Percentiles rank a stretch among this genome's conserved stretches.
These are phyloP conservation scores for Penicillium fimorum DNA, from an alignment of 495 filamentous ascomycete genomes.

Conservation along the genomic window DNA sequence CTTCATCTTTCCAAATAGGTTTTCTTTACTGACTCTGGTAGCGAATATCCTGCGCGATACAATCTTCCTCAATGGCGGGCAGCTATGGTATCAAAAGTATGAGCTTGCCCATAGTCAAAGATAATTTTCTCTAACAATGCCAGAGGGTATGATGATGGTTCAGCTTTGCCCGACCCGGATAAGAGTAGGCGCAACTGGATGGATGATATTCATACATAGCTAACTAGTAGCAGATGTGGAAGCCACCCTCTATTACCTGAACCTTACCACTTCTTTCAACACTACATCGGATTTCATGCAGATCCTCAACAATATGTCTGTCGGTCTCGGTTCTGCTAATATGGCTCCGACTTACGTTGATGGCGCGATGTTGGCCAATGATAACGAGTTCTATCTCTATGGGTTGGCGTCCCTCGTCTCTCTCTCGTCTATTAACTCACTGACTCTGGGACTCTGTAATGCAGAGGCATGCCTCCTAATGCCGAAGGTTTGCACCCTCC, in stretches of 20 bases:
- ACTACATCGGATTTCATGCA: constrained; percentile 24
- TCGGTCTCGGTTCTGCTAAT: constrained; percentile 44
- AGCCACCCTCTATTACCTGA: constrained; percentile 39
- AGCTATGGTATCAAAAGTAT: constrained; percentile 46
- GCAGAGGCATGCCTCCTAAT: constrained; percentile 11
- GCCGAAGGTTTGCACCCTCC: constrained; percentile 2
- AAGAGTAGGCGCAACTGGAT: neutral
- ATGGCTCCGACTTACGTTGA: constrained; percentile 59
- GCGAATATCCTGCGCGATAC: constrained; percentile 63
- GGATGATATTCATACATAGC: constrained; percentile 25
- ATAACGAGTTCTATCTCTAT: constrained; percentile 54
- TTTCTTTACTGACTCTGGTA: constrained; percentile 20
- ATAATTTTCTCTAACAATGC: neutral
- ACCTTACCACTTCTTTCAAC: constrained; percentile 51
- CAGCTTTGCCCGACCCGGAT: neutral
- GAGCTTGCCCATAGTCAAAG: neutral
- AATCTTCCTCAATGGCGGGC: constrained; percentile 67
- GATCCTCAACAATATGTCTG: constrained; percentile 30
- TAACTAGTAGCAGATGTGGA: constrained; percentile 49
- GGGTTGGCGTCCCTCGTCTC: constrained; percentile 20
- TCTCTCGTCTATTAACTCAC: neutral
- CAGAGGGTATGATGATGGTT: constrained; percentile 29
- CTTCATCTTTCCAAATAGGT: neutral
- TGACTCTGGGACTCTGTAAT: neutral
- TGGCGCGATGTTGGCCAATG: constrained; percentile 65